phyloP scores from a whole-genome alignment of 2,329 filamentous ascomycete species.

The Tolypocladium inflatum region DNA sequence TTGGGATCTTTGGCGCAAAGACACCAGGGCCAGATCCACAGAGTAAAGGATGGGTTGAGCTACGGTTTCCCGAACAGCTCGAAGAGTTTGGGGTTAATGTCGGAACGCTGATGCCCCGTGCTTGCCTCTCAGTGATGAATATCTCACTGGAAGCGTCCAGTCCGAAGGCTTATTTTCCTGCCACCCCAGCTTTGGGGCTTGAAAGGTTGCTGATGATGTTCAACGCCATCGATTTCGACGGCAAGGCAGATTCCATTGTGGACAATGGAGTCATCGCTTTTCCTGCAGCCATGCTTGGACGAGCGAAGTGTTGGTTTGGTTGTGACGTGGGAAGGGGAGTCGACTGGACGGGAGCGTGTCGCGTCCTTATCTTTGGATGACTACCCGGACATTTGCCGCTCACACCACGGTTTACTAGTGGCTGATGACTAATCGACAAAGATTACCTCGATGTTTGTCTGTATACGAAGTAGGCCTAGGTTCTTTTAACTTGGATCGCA shows the following conservation, averaged over 20 bases:
- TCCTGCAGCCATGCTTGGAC: constrained; percentile 11
- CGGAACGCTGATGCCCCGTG: constrained; percentile 8
- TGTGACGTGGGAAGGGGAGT: neutral
- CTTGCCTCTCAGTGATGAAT: constrained; percentile 11
- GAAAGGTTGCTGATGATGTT: constrained; percentile 17
- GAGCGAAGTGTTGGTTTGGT: neutral
- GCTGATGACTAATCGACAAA: neutral
- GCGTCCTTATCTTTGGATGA: constrained; percentile 2
- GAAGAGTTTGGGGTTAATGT: neutral
- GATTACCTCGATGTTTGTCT: neutral
- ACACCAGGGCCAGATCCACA: too few relatives aligned
- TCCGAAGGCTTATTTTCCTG: constrained; percentile 26
- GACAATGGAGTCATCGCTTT: constrained; percentile 8
- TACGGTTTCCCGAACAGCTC: too few relatives aligned
- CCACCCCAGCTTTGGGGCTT: constrained; percentile 45
- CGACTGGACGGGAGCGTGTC: constrained; percentile 1
- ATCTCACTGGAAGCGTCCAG: constrained; percentile 14
- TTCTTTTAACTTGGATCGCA: neutral
- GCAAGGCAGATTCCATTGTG: constrained; percentile 10
- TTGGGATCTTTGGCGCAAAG: neutral
- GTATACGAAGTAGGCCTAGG: too few relatives aligned
- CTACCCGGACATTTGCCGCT: constrained; percentile 4
- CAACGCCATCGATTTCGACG: constrained; percentile 8
- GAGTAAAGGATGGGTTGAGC: neutral
- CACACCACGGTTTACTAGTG: too few relatives aligned